A percentile compares a stretch with the other conserved stretches of the same genome.
phyloP scores from a whole-genome alignment of 1,139 yeast species.

The Komagataea norvegica region DNA sequence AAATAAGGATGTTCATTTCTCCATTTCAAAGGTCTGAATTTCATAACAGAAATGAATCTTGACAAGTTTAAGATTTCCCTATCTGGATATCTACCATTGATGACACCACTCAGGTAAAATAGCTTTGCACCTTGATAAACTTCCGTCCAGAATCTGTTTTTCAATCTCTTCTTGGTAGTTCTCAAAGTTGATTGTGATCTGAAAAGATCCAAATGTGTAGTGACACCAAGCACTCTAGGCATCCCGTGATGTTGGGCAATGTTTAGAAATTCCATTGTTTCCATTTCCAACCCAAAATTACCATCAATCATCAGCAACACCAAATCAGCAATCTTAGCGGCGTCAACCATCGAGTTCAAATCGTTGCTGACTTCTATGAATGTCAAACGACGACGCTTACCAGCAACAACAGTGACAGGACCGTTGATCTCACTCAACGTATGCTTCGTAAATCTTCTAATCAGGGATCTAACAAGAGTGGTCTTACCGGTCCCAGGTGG shows the following conservation, averaged over 20 bases:
- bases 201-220: slow-evolving; percentile 93
- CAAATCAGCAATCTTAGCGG: slow-evolving; percentile 92
- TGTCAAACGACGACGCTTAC: slow-evolving; percentile 88
- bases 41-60: slow-evolving; percentile 93
- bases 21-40: slow-evolving; percentile 97
- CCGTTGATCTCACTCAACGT: slow-evolving; percentile 84
- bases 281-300: slow-evolving; percentile 98
- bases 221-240: slow-evolving; percentile 94
- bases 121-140: slow-evolving; percentile 97
- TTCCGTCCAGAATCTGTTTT: slow-evolving; percentile 98
- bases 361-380: slow-evolving; percentile 92
- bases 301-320: slow-evolving; percentile 91
- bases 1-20: slow-evolving; percentile 96
- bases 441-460: slow-evolving; percentile 85
- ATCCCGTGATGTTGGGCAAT: slow-evolving; percentile 97
- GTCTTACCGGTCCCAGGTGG: slow-evolving; percentile 99
- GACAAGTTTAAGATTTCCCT: slow-evolving; percentile 89
- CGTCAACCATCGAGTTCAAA: slow-evolving; percentile 91
- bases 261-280: slow-evolving; percentile 96
- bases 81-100: slow-evolving; percentile 97
- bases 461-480: slow-evolving; percentile 84
- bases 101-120: slow-evolving; percentile 90
- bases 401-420: slow-evolving; percentile 96
- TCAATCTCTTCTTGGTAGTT: slow-evolving; percentile 86
- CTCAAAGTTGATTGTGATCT: slow-evolving; percentile 85